A percentile compares a stretch with the other conserved stretches of the same genome.
Conservation (phyloP, 805 yeast species). For the Wickerhamiella dianesei region DNA sequence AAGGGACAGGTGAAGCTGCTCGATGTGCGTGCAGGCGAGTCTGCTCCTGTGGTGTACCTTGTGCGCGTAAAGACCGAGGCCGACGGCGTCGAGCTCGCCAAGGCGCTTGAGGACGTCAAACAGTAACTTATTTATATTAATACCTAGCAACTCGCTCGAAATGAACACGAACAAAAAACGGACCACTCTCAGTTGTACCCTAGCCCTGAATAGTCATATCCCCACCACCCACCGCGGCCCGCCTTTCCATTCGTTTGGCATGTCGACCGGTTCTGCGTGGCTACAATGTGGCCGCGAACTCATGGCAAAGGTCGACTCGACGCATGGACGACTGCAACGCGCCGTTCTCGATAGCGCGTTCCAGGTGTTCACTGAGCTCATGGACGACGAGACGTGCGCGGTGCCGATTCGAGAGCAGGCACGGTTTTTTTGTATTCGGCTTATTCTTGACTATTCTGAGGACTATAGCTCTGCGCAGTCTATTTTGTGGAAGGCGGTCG, state of each 20-base stretch:
- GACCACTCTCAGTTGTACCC: background rate
- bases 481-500: background rate
- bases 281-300: too few relatives aligned
- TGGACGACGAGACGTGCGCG: background rate
- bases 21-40: constrained; percentile 37
- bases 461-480: background rate
- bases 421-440: background rate
- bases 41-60: constrained; percentile 51
- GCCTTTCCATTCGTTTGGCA: too few relatives aligned
- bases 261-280: too few relatives aligned
- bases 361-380: background rate
- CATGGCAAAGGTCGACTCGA: too few relatives aligned
- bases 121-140: background rate
- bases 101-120: constrained; percentile 23
- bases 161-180: background rate
- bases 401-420: background rate
- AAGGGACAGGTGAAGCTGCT: constrained; percentile 59
- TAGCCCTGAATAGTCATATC: too few relatives aligned
- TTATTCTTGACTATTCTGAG: background rate
- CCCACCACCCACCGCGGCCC: too few relatives aligned
- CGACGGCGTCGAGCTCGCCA: constrained; percentile 45
- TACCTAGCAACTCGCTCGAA: background rate
- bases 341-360: background rate
- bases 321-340: background rate
- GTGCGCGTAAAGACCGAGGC: constrained; percentile 63